Percentiles rank a stretch among this genome's conserved stretches.
These are phyloP conservation scores for Andrographis paniculata DNA, from an alignment of 305 asterid genomes.

Conservation along the genomic window DNA sequence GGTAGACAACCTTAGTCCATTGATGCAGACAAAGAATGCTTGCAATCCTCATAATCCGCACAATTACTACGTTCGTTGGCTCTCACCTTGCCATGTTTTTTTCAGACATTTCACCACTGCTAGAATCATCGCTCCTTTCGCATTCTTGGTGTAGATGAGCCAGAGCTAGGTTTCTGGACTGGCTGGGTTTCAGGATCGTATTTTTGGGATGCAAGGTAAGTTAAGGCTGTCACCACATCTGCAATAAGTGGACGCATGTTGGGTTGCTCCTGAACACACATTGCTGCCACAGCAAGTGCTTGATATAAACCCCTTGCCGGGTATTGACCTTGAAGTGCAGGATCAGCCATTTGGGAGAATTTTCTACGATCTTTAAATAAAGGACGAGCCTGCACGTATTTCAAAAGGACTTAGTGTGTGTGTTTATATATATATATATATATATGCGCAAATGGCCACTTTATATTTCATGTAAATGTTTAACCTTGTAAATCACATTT, in stretches of 20 bases:
- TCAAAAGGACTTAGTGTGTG: too few species aligned
- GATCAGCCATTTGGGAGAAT: slow-evolving; percentile 29
- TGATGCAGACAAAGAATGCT: too few species aligned
- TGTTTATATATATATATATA: too few species aligned
- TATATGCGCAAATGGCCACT: too few species aligned
- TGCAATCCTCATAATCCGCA: too few species aligned
- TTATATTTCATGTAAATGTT: too few species aligned
- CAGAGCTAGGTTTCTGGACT: slow-evolving; percentile 28
- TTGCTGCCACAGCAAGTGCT: slow-evolving; percentile 4
- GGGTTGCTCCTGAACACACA: slow-evolving; percentile 13
- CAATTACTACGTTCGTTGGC: too few species aligned
- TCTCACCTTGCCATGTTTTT: too few species aligned
- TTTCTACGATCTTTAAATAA: slow-evolving; percentile 27
- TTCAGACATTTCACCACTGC: too few species aligned
- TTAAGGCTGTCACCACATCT: slow-evolving; percentile 1
- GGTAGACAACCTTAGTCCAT: too few species aligned
- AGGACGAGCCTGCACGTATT: slow-evolving; percentile 36
- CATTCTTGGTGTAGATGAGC: slow-evolving; percentile 31
- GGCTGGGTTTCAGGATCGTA: slow-evolving; percentile 31
- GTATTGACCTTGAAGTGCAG: slow-evolving; percentile 27
- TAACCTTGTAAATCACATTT: too few species aligned
- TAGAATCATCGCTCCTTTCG: slow-evolving; percentile 16
- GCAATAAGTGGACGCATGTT: slow-evolving; percentile 5
- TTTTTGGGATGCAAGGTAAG: slow-evolving; percentile 32
- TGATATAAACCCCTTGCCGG: slow-evolving; percentile 16